Conservation (phyloP, 257 asterid species). For the Salvia rosmarinus region DNA sequence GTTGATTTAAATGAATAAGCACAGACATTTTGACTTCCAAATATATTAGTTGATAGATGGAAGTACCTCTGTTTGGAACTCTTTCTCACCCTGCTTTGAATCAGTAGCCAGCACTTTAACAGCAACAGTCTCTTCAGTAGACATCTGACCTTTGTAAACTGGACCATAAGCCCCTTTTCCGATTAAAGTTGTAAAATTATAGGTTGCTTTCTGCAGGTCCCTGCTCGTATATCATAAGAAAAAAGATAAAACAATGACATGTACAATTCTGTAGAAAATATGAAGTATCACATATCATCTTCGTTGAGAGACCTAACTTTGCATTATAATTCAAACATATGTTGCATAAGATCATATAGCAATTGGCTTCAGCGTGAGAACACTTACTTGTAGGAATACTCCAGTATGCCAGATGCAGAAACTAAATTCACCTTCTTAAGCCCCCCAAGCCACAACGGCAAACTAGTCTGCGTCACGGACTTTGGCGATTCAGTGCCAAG, state of each 20-base stretch:
- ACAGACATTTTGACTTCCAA: not conserved
- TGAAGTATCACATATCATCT: not conserved
- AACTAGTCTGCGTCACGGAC: conserved; percentile 49
- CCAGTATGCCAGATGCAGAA: conserved; percentile 79
- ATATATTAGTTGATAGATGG: conserved; percentile 16
- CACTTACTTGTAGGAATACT: conserved; percentile 83
- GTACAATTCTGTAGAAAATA: conserved; percentile 21
- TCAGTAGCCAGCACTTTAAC: conserved; percentile 92
- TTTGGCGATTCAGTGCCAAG: conserved; percentile 77
- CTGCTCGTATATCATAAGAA: conserved; percentile 44
- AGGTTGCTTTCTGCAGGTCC: conserved; percentile 93
- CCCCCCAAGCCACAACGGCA: conserved; percentile 62
- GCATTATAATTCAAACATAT: not conserved
- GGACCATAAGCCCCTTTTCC: conserved; percentile 98
- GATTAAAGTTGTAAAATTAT: conserved; percentile 78
- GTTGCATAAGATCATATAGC: conserved; percentile 1
- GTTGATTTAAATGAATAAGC: conserved; percentile 16
- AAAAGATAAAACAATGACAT: not conserved
- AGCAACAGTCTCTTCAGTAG: conserved; percentile 81
- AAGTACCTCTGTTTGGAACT: conserved; percentile 90
- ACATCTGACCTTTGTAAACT: conserved; percentile 89
- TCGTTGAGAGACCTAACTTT: not conserved
- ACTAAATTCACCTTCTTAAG: conserved; percentile 59
- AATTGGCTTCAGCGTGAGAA: conserved; percentile 24
- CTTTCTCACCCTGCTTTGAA: conserved; percentile 95